A percentile compares a stretch with the other conserved stretches of the same genome.
Evolutionary conservation across 352 stramenopile genomes (phyloP).

Genomic region (Globisporangium canariense): DNA sequence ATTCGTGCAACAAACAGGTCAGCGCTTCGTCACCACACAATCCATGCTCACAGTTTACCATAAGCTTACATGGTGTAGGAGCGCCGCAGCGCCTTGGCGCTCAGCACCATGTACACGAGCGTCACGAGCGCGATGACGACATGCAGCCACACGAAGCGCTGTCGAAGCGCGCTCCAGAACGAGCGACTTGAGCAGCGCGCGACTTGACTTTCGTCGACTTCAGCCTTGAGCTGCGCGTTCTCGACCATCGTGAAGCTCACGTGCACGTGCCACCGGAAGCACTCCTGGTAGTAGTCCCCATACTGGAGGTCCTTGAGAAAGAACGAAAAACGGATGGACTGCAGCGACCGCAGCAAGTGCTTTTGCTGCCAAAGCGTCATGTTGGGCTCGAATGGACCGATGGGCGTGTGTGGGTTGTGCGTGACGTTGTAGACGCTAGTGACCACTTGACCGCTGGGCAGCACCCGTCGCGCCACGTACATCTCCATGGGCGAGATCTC

Average conservation of each 20-base stretch:
- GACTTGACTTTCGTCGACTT: conserved; percentile 63
- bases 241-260: conserved; percentile 48
- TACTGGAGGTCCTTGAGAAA: conserved; percentile 67
- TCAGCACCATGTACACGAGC: conserved; percentile 63
- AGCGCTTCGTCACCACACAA: neutral
- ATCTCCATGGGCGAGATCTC: conserved; percentile 37
- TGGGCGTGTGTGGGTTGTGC: conserved; percentile 16
- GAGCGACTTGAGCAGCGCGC: conserved; percentile 38
- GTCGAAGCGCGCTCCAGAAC: conserved; percentile 53
- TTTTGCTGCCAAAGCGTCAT: conserved; percentile 33
- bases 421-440: conserved; percentile 47
- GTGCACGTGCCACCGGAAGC: conserved; percentile 79
- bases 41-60: neutral
- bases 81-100: conserved; percentile 44
- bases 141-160: conserved; percentile 79
- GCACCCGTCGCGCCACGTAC: conserved; percentile 26
- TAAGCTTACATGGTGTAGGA: conserved; percentile 47
- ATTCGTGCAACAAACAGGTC: neutral
- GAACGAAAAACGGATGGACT: conserved; percentile 45
- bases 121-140: conserved; percentile 44
- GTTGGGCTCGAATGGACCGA: conserved; percentile 62
- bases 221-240: conserved; percentile 40
- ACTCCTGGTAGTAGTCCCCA: conserved; percentile 77
- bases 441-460: conserved; percentile 29
- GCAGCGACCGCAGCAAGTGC: conserved; percentile 50